Percentiles rank a stretch among this genome's conserved stretches.
These are phyloP conservation scores for Sarocladium kiliense DNA, from an alignment of 2,329 filamentous ascomycete species.

Conservation along the genomic window DNA sequence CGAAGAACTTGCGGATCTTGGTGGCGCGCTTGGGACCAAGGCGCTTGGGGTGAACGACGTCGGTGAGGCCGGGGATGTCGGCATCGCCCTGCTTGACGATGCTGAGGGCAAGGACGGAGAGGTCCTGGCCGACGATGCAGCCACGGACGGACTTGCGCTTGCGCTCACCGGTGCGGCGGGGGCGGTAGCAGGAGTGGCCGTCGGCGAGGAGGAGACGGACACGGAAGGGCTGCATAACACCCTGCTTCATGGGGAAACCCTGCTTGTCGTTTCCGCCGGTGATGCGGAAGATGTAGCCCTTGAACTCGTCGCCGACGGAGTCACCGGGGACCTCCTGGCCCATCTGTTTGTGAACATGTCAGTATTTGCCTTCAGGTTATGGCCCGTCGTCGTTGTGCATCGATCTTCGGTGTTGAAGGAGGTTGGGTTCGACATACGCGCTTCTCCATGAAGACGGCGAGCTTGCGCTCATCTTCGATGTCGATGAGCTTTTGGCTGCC, in stretches of 20 bases:
- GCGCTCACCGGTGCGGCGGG: conserved; percentile 95
- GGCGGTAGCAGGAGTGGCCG: conserved; percentile 98
- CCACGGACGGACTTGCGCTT: conserved; percentile 99
- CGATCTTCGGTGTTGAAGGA: conserved; percentile 1
- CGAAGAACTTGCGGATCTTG: conserved; percentile 99
- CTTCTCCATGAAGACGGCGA: conserved; percentile 98
- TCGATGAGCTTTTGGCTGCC: conserved; percentile 99
- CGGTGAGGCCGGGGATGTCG: conserved; percentile 94
- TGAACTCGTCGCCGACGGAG: conserved; percentile 97
- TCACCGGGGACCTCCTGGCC: conserved; percentile 89
- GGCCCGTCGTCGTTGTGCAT: background rate
- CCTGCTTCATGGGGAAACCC: conserved; percentile 99
- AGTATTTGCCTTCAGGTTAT: conserved; percentile 19
- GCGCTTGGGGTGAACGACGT: conserved; percentile 97
- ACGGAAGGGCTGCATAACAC: conserved; percentile 98
- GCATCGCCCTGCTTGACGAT: conserved; percentile 97
- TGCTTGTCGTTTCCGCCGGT: conserved; percentile 99
- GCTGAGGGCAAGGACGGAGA: conserved; percentile 88
- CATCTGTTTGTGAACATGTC: conserved; percentile 53
- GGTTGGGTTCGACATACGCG: conserved; percentile 55
- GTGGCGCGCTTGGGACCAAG: conserved; percentile 99
- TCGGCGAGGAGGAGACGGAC: conserved; percentile 93
- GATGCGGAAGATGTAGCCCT: conserved; percentile 99
- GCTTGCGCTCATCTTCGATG: conserved; percentile 98
- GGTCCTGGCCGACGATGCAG: conserved; percentile 95